phyloP scores from a whole-genome alignment of 2,329 filamentous ascomycete species.

The Didymella exigua region DNA sequence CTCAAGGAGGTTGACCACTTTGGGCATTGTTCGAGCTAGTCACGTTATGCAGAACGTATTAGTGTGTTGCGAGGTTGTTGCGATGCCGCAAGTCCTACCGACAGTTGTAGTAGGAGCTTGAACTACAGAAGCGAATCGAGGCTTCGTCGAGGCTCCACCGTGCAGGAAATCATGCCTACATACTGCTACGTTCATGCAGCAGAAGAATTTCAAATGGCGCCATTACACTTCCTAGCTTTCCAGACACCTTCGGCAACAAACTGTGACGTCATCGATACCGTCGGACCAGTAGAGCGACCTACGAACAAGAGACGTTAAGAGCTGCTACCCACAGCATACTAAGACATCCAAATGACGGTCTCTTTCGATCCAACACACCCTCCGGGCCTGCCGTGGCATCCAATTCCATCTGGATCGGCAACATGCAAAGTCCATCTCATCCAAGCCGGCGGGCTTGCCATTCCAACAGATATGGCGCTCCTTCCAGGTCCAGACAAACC shows the following conservation, averaged over 20 bases:
- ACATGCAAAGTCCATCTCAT: slow-evolving; percentile 43
- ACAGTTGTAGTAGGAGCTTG: no score
- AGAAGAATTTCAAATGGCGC: no score
- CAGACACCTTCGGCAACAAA: not conserved
- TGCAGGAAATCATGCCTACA: no score
- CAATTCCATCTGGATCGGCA: slow-evolving; percentile 29
- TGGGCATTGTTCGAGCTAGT: no score
- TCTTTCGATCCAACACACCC: slow-evolving; percentile 4
- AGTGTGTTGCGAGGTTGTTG: no score
- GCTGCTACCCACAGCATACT: not conserved
- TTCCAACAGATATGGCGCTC: slow-evolving; percentile 55
- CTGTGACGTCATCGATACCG: not conserved
- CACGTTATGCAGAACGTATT: no score
- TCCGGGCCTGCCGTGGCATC: slow-evolving; percentile 30
- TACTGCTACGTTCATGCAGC: no score
- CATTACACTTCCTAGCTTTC: no score
- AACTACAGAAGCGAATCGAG: no score
- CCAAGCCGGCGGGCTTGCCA: slow-evolving; percentile 50
- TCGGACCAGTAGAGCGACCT: not conserved
- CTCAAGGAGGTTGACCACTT: no score
- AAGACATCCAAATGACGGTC: not conserved
- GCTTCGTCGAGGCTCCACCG: no score
- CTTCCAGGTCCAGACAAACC: slow-evolving; percentile 52
- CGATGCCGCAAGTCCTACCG: no score
- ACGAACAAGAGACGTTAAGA: not conserved